Conservation (phyloP, 306 rosid genomes). For the Quercus glauca region DNA sequence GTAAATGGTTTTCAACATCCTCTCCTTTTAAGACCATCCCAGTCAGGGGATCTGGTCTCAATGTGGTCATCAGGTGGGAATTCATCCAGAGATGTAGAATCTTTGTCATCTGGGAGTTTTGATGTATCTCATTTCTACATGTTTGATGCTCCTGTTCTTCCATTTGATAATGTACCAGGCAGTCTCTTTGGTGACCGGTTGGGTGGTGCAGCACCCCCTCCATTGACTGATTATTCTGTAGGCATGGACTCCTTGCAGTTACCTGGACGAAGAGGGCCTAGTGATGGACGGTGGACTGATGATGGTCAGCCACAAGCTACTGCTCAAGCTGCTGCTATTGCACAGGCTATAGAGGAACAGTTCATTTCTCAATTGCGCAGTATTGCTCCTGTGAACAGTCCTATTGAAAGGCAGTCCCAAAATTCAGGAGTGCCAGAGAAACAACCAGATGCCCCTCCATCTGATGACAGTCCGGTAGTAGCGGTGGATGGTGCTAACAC, state of each 20-base stretch:
- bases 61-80: slow-evolving; percentile 76
- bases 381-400: slow-evolving; percentile 46
- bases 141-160: slow-evolving; percentile 94
- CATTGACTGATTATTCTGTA: slow-evolving; percentile 88
- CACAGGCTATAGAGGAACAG: slow-evolving; percentile 86
- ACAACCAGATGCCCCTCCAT: slow-evolving; percentile 56
- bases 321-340: slow-evolving; percentile 81
- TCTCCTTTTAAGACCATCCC: slow-evolving; percentile 81
- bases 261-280: slow-evolving; percentile 77
- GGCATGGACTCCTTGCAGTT: slow-evolving; percentile 90
- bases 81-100: slow-evolving; percentile 68
- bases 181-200: slow-evolving; percentile 81
- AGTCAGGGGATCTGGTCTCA: slow-evolving; percentile 70
- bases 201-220: slow-evolving; percentile 89
- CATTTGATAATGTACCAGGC: slow-evolving; percentile 65
- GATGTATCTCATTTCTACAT: slow-evolving; percentile 89
- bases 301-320: slow-evolving; percentile 97
- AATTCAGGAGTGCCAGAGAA: slow-evolving; percentile 61
- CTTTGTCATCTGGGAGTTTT: slow-evolving; percentile 73
- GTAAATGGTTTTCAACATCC: slow-evolving; percentile 96
- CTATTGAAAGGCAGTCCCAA: slow-evolving; percentile 56
- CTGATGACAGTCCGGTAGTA: slow-evolving; percentile 52
- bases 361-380: slow-evolving; percentile 62
- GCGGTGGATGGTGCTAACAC: slow-evolving; percentile 46
- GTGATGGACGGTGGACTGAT: slow-evolving; percentile 98